Conservation (phyloP, 495 filamentous ascomycete genomes). For the Hypoxylon crocopeplum region DNA sequence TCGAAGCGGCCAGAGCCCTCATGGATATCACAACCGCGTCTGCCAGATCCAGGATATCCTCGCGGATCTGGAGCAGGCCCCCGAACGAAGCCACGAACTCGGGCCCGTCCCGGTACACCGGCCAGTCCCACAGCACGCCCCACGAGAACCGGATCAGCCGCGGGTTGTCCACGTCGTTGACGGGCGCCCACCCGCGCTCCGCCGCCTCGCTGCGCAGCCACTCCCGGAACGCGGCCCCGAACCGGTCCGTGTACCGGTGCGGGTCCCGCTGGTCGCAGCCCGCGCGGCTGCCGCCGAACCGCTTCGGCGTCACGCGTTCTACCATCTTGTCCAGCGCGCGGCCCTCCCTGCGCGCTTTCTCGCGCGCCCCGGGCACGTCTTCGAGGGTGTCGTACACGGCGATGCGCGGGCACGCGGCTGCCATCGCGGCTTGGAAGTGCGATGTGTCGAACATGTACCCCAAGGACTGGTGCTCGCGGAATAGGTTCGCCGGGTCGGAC, state of each 20-base stretch:
- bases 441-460: constrained; percentile 55
- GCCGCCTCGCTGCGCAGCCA: constrained; percentile 29
- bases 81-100: constrained; percentile 51
- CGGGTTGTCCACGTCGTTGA: constrained; percentile 32
- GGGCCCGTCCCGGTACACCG: constrained; percentile 49
- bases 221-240: constrained; percentile 42
- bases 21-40: constrained; percentile 38
- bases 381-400: constrained; percentile 43
- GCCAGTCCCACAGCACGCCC: constrained; percentile 56
- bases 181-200: constrained; percentile 33
- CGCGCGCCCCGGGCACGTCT: constrained; percentile 47
- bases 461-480: constrained; percentile 41
- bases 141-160: constrained; percentile 49
- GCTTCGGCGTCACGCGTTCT: constrained; percentile 49
- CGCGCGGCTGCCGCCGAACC: constrained; percentile 43
- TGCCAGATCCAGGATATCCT: constrained; percentile 47
- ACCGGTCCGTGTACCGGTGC: constrained; percentile 54
- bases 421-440: constrained; percentile 48
- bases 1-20: constrained; percentile 30
- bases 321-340: constrained; percentile 34
- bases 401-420: constrained; percentile 49
- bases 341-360: constrained; percentile 8
- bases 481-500: constrained; percentile 42
- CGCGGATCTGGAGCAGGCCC: constrained; percentile 47
- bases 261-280: constrained; percentile 47